Evolutionary conservation across 352 stramenopile species (phyloP), one percentile per base, ranked within the genome.

Genomic region (Stephanocyclus meneghinianus): DNA sequence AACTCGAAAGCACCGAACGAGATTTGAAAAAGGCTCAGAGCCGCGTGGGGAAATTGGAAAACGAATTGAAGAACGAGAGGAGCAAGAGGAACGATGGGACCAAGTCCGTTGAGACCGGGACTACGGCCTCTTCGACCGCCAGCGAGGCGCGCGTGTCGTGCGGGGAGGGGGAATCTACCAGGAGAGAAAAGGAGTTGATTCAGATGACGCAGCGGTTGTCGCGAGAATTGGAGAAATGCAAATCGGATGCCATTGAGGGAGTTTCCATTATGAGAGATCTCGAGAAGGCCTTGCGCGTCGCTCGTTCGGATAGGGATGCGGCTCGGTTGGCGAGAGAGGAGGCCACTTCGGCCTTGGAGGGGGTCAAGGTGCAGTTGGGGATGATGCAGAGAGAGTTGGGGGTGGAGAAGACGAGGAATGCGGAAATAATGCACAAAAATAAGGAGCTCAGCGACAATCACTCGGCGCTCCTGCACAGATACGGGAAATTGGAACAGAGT

Each of bases 201-300:
- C 16, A 50, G 50, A 18, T 68, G 13, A 57, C 53, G 32, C 18
- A 56, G 37, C 2, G 30, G 8, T 35, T 48, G 29, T 56, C 29
- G 21, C 63, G 51, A 18, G 50, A 78, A 53, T 42, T 83, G 4
- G 55, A 78, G 51, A 56, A 76, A 30, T 63, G 47, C n/a, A 79
- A 70, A 30, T 50, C 76, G 10, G 76, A 84, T 50, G 71, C 65
- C 11, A 59, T 26, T 30, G 69, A 83, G 30, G 76, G 76, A 18
- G 26, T 78, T 16, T 35, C 62, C 21, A 75, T 83, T 0, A 68
- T 83, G 62, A 66, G 51, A 51, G 69, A 75, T 16, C 35, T 83
- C 13, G 55, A 78, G 35, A 40, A 30, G 8, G 76, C 62, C 16
- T 21, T 83, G 15, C 32, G 69, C 13, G 53, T 29, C 1, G 48